Percentiles rank a stretch among this genome's conserved stretches.
These are phyloP conservation scores for Stagonosporopsis cucurbitacearum DNA, from an alignment of 2,329 filamentous ascomycete species.

Conservation along the genomic window DNA sequence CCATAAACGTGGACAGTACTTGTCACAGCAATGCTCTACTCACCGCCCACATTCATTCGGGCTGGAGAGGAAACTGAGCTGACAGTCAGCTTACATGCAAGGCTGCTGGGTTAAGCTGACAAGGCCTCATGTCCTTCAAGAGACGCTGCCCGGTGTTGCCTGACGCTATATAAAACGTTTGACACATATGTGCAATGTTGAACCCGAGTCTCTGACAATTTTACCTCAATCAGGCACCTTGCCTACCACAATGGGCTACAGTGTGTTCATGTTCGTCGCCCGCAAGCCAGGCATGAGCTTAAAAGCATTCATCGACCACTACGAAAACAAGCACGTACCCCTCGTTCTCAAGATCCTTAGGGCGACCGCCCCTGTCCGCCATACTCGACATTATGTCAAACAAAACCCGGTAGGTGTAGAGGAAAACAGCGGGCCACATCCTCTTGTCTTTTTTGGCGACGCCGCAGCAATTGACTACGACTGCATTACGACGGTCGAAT, in stretches of 20 bases:
- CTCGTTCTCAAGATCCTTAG: conserved; percentile 30
- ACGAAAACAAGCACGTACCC: conserved; percentile 31
- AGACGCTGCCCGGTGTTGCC: too few relatives aligned
- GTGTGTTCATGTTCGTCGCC: conserved; percentile 25
- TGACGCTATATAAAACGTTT: too few relatives aligned
- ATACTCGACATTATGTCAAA: conserved; percentile 34
- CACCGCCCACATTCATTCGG: neutral
- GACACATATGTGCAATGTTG: too few relatives aligned
- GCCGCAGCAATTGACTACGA: conserved; percentile 23
- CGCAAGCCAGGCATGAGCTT: conserved; percentile 27
- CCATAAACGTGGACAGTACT: neutral
- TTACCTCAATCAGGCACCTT: neutral
- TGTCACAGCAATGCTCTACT: neutral
- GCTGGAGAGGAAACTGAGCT: neutral
- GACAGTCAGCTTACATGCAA: conserved; percentile 13
- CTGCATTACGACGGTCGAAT: conserved; percentile 28
- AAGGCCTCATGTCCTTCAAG: too few relatives aligned
- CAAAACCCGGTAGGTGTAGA: conserved; percentile 10
- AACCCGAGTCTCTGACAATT: too few relatives aligned
- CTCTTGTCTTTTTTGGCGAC: conserved; percentile 15
- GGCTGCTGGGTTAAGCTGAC: neutral
- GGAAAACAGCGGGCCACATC: conserved; percentile 2
- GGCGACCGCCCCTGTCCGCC: conserved; percentile 26
- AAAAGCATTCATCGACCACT: conserved; percentile 31
- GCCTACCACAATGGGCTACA: conserved; percentile 25